Percentiles rank a stretch among this genome's conserved stretches.
These are phyloP conservation scores for Hemileccinum rubropunctum DNA, from an alignment of 768 basidiomycete species.

Conservation along the genomic window DNA sequence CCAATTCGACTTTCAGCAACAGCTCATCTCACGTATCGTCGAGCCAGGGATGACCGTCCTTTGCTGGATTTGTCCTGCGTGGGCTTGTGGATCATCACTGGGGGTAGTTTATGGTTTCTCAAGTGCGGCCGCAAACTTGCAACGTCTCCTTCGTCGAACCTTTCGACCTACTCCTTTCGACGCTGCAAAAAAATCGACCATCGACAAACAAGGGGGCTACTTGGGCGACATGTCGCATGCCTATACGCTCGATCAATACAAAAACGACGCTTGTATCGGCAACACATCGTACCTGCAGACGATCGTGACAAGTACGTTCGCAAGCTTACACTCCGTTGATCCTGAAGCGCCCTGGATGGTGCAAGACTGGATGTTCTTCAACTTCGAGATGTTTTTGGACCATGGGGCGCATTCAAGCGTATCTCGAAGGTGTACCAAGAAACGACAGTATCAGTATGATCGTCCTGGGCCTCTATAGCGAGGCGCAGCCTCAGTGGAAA, in stretches of 20 bases:
- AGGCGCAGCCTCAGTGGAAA: slow-evolving; percentile 42
- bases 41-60: slow-evolving; percentile 45
- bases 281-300: slow-evolving; percentile 32
- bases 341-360: slow-evolving; percentile 41
- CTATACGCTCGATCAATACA: slow-evolving; percentile 46
- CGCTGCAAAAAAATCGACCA: slow-evolving; percentile 38
- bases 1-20: slow-evolving; percentile 37
- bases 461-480: slow-evolving; percentile 41
- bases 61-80: slow-evolving; percentile 41
- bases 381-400: slow-evolving; percentile 37
- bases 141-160: slow-evolving; percentile 42
- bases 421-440: slow-evolving; percentile 37
- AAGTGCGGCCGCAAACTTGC: slow-evolving; percentile 23
- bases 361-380: slow-evolving; percentile 44
- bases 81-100: slow-evolving; percentile 34
- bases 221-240: slow-evolving; percentile 40
- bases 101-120: slow-evolving; percentile 37
- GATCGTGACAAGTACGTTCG: slow-evolving; percentile 34
- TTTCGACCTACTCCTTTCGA: slow-evolving; percentile 36
- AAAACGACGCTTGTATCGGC: slow-evolving; percentile 37
- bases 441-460: slow-evolving; percentile 40
- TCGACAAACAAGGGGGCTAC: slow-evolving; percentile 36
- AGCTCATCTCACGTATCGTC: slow-evolving; percentile 36
- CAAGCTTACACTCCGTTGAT: slow-evolving; percentile 37
- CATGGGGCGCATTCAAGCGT: slow-evolving; percentile 37